Conservation (phyloP, 208 protist species). For the Crithidia fasciculata region DNA sequence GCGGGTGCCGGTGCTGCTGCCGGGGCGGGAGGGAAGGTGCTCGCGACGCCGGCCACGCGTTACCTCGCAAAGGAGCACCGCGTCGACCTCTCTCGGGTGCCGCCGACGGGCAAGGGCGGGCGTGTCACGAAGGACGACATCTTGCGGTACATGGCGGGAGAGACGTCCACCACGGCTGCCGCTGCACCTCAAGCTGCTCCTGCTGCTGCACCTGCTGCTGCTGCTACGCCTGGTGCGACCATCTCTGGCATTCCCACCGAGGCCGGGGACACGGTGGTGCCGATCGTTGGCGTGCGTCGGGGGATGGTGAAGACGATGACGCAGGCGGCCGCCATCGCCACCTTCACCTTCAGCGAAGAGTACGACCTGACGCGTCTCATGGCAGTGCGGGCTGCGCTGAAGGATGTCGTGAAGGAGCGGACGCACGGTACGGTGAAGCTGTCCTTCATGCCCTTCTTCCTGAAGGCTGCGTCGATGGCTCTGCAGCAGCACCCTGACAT, state of each 20-base stretch:
- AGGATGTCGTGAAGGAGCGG: slow-evolving; percentile 39
- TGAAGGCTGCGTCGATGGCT: slow-evolving; percentile 94
- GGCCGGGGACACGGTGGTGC: slow-evolving; percentile 43
- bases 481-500: slow-evolving; percentile 87
- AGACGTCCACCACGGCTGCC: neutral
- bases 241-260: slow-evolving; percentile 7
- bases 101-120: slow-evolving; percentile 77
- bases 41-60: slow-evolving; percentile 93
- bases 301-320: slow-evolving; percentile 95
- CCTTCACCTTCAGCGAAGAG: slow-evolving; percentile 93
- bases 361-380: slow-evolving; percentile 84
- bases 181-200: neutral
- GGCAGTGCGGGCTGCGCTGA: slow-evolving; percentile 46
- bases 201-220: neutral
- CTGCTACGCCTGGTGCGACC: slow-evolving; percentile 1
- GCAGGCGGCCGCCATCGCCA: slow-evolving; percentile 80
- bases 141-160: slow-evolving; percentile 20
- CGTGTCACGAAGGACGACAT: slow-evolving; percentile 94
- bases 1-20: neutral
- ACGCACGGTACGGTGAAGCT: slow-evolving; percentile 52
- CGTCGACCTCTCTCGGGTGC: slow-evolving; percentile 76
- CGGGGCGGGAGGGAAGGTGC: slow-evolving; percentile 42
- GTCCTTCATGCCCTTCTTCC: slow-evolving; percentile 94
- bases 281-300: slow-evolving; percentile 53
- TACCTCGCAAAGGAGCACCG: slow-evolving; percentile 83